Base-by-base conservation (phyloP, 169 alveolate species). In the Hepatocystis sp. region DNA sequence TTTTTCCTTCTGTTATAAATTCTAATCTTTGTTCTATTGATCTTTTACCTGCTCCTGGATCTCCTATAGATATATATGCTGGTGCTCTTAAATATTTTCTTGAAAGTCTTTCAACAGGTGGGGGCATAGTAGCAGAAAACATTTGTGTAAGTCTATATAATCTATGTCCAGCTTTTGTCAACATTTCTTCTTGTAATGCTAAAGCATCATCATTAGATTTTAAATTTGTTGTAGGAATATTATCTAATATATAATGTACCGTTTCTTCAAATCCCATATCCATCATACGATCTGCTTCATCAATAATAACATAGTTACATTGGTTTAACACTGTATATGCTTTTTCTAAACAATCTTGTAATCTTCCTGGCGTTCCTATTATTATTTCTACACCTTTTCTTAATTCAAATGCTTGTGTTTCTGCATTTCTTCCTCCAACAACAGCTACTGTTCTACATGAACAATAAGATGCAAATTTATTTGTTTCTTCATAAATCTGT, bases 311-410 rank as follows among this genome's bases (percentile, higher is more conserved):
- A 86, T 96, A 98, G 67, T 94, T 93, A 85, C 99, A 97, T 78
- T 97, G 97, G 17, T 95, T 94, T 34, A 98, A 85, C 7, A 96
- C 98, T 1, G 98, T 93, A 67, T 91, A 92, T 17, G 98, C 95
- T 66, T 96, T 92, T 71, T 96, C 97, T 61, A 98, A 92, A 63
- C 97, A 96, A 76, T 98, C 99, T 49, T 95, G 95, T 58, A 98
- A 90, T 66, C 99, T 95, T 11, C 99, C 99, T 0, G 99, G 99
- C 0, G 99, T 98, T 1, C 99, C 99, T 34, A 98, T 96, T 34
- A 98, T 92, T 1, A 97, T 94, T 85, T 98, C 99, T 58, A 96
- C 92, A 60, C 99, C 99, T 67, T 94, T 91, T n/a, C 97, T 88
- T 10, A 98, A 93, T 53, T 93, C 95, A 40, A 95, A 91, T 2